Base-by-base conservation (phyloP, 768 basidiomycete species). In the Boletus pseudo-olivaceus region DNA sequence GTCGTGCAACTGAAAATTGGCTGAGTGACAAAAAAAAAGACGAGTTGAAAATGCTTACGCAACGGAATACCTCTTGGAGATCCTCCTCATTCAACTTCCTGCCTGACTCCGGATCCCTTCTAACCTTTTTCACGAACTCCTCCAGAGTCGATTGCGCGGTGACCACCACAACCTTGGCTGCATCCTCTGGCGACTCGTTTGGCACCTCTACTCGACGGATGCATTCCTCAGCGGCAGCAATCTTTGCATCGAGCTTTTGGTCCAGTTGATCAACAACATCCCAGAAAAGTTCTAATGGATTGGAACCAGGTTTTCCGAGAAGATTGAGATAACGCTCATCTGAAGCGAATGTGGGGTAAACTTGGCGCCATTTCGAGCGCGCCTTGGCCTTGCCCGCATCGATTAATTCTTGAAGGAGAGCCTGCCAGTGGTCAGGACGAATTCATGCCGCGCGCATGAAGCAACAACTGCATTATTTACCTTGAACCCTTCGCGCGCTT, bases 221-320 rank as follows among this genome's bases (percentile, higher is more conserved):
- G 5, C 78, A 84, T 30, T 75, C 78, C 54, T 87, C 85, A 4
- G 88, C 82, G 30, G 82, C 63, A n/a, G 78, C 78, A 17, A 90
- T 85, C 65, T 90, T 90, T 19, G 79, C 79, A 56, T 94, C 93
- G 17, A 96, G 80, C 59, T 85, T 81, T 66, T 94, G 90, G 64
- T 93, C 94, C 3, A 97, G 78, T 39, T 76, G 78, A 70, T 99
- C 97, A 42, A 97, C 87, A 10, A 80, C 68, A 70, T 98, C 96
- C 93, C 94, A 97, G 73, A 97, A 98, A 5, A 98, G 80, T 64
- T 99, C 97, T 30, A 99, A 79, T 1, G 96, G 95, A 60, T 90
- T 94, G 2, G 93, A 96, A 14, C 97, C 97, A 8, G 91, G 90
- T 62, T 88, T 90, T 15, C 97, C 96, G 17, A 98, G 83, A 71